Evolutionary conservation across 768 basidiomycete genomes (phyloP).

Genomic region (Rhodotorula kratochvilovae): DNA sequence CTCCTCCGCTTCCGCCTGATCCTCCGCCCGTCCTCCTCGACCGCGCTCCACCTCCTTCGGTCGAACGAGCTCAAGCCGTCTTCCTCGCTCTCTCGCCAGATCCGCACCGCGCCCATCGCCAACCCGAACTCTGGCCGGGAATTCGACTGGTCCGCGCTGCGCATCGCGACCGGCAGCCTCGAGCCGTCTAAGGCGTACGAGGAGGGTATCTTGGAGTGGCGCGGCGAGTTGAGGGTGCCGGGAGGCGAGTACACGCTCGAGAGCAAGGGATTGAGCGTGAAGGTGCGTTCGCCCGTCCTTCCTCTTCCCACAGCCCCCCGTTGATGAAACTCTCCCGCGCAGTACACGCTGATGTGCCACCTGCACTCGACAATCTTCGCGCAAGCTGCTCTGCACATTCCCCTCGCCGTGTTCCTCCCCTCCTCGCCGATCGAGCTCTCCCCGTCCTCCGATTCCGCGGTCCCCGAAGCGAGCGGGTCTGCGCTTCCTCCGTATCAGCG

Average conservation of each 20-base stretch:
- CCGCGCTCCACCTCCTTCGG: background rate
- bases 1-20: slow-evolving; percentile 10
- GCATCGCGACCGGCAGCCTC: background rate
- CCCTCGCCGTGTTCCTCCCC: slow-evolving; percentile 18
- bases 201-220: background rate
- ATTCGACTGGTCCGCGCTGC: slow-evolving; percentile 8
- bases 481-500: background rate
- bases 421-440: slow-evolving; percentile 1
- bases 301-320: background rate
- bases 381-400: slow-evolving; percentile 4
- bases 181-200: background rate
- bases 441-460: background rate
- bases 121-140: background rate
- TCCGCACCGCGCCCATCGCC: slow-evolving; percentile 22
- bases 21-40: slow-evolving; percentile 2
- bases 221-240: background rate
- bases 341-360: slow-evolving; percentile 14
- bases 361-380: slow-evolving; percentile 17
- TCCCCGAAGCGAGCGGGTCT: background rate
- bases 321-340: background rate
- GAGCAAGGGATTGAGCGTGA: background rate
- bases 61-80: background rate
- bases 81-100: slow-evolving; percentile 3
- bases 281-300: slow-evolving; percentile 1
- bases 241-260: slow-evolving; percentile 13